Percentiles rank a stretch among this genome's conserved stretches.
Evolutionary conservation across 176 grass and related monocot species (phyloP).

Genomic region (Elymus sibiricus): DNA sequence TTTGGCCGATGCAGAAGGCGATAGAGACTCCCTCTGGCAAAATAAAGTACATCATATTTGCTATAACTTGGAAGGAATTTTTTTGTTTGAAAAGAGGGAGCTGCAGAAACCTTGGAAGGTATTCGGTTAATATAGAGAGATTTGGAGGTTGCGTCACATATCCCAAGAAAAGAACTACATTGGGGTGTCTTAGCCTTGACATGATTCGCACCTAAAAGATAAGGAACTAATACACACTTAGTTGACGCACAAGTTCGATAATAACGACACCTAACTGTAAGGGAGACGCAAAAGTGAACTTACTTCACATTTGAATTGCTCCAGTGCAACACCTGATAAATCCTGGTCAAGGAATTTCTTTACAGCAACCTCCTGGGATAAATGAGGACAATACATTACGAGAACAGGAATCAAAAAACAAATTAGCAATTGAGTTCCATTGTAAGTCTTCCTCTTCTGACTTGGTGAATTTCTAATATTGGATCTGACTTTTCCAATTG

Average conservation of each 20-base stretch:
- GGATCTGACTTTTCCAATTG: background rate
- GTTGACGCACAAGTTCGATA: slow-evolving; percentile 11
- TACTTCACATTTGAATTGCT: slow-evolving; percentile 99
- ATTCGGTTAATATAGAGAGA: slow-evolving; percentile 97
- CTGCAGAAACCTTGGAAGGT: slow-evolving; percentile 78
- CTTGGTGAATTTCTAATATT: slow-evolving; percentile 15
- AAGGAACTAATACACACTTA: slow-evolving; percentile 32
- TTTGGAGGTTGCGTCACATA: slow-evolving; percentile 92
- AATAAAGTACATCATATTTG: slow-evolving; percentile 20
- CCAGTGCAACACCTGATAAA: slow-evolving; percentile 82
- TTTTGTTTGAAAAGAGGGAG: slow-evolving; percentile 20
- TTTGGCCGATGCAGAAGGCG: slow-evolving; percentile 92
- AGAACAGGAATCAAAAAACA: slow-evolving; percentile 15
- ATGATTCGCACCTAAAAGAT: slow-evolving; percentile 80
- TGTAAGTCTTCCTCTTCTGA: background rate
- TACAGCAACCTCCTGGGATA: slow-evolving; percentile 90
- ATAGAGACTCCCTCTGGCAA: slow-evolving; percentile 83
- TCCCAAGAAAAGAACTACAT: slow-evolving; percentile 99
- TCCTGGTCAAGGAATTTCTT: slow-evolving; percentile 99
- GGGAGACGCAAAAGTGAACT: slow-evolving; percentile 22
- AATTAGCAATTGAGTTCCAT: background rate
- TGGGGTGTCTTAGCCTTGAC: slow-evolving; percentile 91
- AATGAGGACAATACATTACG: slow-evolving; percentile 11
- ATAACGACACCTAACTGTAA: slow-evolving; percentile 10
- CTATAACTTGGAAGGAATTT: background rate